Evolutionary conservation across 164 flowering plant genomes (phyloP), one percentile per base, ranked within the genome.

Genomic region (Macadamia tetraphylla): DNA sequence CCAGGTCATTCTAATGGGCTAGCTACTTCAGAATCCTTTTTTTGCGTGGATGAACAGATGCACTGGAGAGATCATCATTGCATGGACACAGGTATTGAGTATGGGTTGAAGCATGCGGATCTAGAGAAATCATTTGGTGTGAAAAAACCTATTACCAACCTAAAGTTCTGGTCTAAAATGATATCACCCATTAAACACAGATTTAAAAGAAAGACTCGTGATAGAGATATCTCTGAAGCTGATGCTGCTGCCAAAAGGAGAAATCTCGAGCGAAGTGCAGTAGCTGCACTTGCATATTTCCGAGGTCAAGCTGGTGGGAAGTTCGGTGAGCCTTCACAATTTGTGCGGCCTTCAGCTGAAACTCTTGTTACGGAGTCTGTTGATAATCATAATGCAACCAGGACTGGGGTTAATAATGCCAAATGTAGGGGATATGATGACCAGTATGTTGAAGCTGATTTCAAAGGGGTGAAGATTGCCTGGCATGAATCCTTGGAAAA

Each of bases 41-140:
- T 71, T n/a, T 79, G 80, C 78, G 79, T 76, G 78, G 91, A 91
- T 74, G 96, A 87, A 68, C 75, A 78, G 68, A 70, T 83, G 76
- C 96, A 83, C 59, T 78, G 81, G 88, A 81, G 79, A 71, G 96
- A 91, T 79, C 91, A 90, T 76, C 96, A 84, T 71, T 85, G 87
- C 79, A 76, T 85, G 87, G 98, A 91, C 74, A 82, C 83, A 7
- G 94, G 90, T 65, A 74, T 78, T 71, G 92, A 85, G 62, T 90
- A 91, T 77, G 84, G 79, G 60, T 68, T 76, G 74, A 91, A 88
- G 78, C 98, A 94, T 84, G 90, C 91, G 56, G 85, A 85, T 70
- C 70, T 86, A 69, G 99, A 95, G 81, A 89, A 85, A 75, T 79
- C 98, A 46, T 91, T 89, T 80, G 94, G 92, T 59, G 77, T 84